Evolutionary conservation across 176 grass and related monocot species (phyloP).

Genomic region (sorghum (Sorghum bicolor)): Sorghum_bicolor_NCBIv3 NC_012879.2:10174001-10174500

Average conservation of each 20-base stretch:
- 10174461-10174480: neutral
- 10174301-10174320: neutral
- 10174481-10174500: neutral
- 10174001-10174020: constrained; percentile 85
- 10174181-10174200: constrained; percentile 99
- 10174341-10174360: neutral
- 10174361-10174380: neutral
- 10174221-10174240: constrained; percentile 82
- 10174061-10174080: neutral
- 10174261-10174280: neutral
- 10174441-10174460: neutral
- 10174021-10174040: constrained; percentile 86
- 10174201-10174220: constrained; percentile 95
- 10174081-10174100: neutral
- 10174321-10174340: neutral
- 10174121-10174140: constrained; percentile 42
- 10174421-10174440: neutral
- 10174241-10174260: constrained; percentile 11
- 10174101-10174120: neutral
- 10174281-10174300: neutral
- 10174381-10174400: neutral
- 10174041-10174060: neutral
- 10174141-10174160: constrained; percentile 89
- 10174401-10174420: neutral
- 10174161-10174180: constrained; percentile 93